Conservation (phyloP, 352 stramenopile genomes). For the Phytophthora pseudosyringae region DNA sequence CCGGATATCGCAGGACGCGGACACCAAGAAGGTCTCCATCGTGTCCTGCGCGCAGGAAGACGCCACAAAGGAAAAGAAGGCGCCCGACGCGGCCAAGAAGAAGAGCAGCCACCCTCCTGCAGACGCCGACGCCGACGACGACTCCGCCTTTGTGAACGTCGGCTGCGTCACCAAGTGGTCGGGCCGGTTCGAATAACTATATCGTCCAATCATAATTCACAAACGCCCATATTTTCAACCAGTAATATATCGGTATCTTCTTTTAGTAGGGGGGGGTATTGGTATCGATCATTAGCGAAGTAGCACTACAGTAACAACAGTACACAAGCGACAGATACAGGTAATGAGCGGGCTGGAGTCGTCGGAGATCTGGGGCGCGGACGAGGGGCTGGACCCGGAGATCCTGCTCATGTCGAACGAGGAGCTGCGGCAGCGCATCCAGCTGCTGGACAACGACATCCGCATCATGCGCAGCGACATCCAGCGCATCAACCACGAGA, state of each 20-base stretch:
- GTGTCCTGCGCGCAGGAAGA: conserved; percentile 50
- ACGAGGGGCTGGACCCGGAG: conserved; percentile 85
- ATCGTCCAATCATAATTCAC: conserved; percentile 20
- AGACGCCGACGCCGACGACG: conserved; percentile 14
- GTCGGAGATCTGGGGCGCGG: conserved; percentile 64
- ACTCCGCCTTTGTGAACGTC: conserved; percentile 43
- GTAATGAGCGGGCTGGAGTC: conserved; percentile 76
- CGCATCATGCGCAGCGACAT: conserved; percentile 98
- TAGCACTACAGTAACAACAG: conserved; percentile 16
- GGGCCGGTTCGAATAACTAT: conserved; percentile 62
- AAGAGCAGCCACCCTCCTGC: conserved; percentile 9
- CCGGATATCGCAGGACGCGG: conserved; percentile 55
- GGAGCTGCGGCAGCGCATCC: conserved; percentile 96
- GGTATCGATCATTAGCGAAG: not conserved
- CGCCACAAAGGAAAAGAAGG: conserved; percentile 17
- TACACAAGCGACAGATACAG: conserved; percentile 5
- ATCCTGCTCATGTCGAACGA: conserved; percentile 95
- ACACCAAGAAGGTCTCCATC: conserved; percentile 61
- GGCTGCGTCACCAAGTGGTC: conserved; percentile 72
- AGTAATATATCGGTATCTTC: conserved; percentile 18
- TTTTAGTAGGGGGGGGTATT: conserved; percentile 14
- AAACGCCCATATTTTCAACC: conserved; percentile 8
- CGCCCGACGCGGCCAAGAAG: not conserved
- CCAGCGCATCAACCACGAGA: conserved; percentile 97
- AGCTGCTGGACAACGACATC: conserved; percentile 97